Evolutionary conservation across 169 alveolate genomes (phyloP), one percentile per base, ranked within the genome.

Genomic region (Plasmodium gaboni): DNA sequence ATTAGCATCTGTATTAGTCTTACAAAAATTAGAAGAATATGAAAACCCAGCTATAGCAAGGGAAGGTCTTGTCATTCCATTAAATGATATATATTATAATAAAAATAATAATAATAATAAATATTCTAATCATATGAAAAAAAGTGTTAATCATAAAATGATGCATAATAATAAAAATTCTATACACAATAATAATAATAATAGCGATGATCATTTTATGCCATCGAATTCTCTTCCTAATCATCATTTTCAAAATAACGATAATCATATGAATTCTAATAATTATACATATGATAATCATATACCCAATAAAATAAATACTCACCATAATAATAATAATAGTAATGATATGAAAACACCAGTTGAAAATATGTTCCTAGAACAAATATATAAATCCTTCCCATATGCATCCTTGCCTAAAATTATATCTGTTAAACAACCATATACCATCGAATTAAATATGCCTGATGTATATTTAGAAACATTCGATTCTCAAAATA

Each of bases 391-490:
- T 57, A 78, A 78, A 50, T 78, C 89, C 44, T 64, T 78, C 12
- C 89, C 89, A 38, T 48, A 64, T 50, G 46, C 89, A 24, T 78
- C 89, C 2, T 22, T 78, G 6, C 89, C 89, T n/a, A 78, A 78
- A 65, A 78, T 78, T 0, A 28, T 78, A 63, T 78, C 89, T 0
- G 51, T 78, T 70, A 78, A 68, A 32, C 89, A 78, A 51, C 89
- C 89, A 10, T 78, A 78, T 70, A 78, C 89, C n/a, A 78, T 78
- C 57, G 89, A 78, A 17, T 69, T 78, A 57, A 78, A 78, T 46
- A 78, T 78, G 89, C 89, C 89, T 28, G 89, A 78, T 78, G 78
- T 78, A 12, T 78, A 78, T 32, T 64, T 78, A 57, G 89, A 78
- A 65, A 78, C 89, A 12, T 78, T 78, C 46, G 89, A 78, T 69